phyloP scores from a whole-genome alignment of 83 land plant species.

The Picea abies region DNA sequence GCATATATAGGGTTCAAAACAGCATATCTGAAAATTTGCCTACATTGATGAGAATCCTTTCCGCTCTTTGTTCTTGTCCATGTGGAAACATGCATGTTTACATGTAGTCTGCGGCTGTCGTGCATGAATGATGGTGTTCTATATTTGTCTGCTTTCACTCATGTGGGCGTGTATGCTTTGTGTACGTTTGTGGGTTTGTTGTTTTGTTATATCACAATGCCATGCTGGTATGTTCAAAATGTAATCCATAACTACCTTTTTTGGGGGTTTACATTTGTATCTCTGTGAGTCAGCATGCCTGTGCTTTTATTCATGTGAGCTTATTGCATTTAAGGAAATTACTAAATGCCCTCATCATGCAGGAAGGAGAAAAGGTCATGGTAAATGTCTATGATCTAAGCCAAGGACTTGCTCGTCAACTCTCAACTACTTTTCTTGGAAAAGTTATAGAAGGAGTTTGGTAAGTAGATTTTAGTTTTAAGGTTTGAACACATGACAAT shows the following conservation, averaged over 20 bases:
- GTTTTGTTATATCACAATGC: not conserved
- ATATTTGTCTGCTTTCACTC: no score
- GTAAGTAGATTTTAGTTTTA: conserved; percentile 41
- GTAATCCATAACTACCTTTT: not conserved
- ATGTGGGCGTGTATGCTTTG: no score
- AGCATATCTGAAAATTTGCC: no score
- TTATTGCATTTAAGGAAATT: not conserved
- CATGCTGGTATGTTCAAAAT: not conserved
- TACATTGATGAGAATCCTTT: no score
- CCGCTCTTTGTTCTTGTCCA: no score
- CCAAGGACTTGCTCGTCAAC: conserved; percentile 97
- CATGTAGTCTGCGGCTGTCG: no score
- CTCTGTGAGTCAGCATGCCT: not conserved
- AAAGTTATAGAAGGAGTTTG: conserved; percentile 92
- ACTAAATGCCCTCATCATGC: not conserved
- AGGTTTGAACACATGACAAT: no score
- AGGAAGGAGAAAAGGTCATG: conserved; percentile 79
- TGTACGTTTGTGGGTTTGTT: no score
- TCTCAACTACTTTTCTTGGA: conserved; percentile 81
- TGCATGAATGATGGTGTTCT: no score
- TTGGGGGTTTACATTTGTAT: not conserved
- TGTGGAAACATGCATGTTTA: no score
- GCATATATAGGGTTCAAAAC: not conserved
- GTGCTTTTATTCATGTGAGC: not conserved
- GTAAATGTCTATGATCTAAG: conserved; percentile 92